phyloP scores from a whole-genome alignment of 352 stramenopile species.

The Phytophthora chlamydospora region DNA sequence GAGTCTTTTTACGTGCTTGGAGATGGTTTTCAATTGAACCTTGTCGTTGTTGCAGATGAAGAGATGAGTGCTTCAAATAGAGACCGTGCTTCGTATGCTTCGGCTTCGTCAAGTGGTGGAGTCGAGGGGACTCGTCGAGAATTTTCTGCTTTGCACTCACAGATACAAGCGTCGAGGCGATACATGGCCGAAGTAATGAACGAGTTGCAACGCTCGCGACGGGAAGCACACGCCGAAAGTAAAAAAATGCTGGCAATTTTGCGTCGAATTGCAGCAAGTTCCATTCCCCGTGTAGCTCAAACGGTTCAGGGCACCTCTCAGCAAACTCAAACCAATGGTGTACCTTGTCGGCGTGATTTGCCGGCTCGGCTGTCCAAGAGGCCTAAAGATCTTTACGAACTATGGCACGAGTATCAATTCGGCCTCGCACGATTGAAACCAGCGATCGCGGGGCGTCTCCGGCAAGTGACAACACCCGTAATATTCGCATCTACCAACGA shows the following conservation, averaged over 20 bases:
- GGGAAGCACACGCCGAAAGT: neutral
- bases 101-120: neutral
- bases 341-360: neutral
- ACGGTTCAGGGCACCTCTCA: too few relatives aligned
- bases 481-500: too few relatives aligned
- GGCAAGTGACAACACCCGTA: too few relatives aligned
- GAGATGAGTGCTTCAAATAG: too few relatives aligned
- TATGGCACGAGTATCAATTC: constrained; percentile 19
- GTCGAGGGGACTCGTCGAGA: neutral
- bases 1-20: constrained; percentile 5
- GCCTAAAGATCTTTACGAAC: constrained; percentile 8
- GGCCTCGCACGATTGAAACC: neutral
- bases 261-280: neutral
- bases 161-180: neutral
- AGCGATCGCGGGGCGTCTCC: too few relatives aligned
- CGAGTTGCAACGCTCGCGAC: neutral
- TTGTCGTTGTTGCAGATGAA: neutral
- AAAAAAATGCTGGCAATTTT: neutral
- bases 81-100: too few relatives aligned
- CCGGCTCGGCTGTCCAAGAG: constrained; percentile 4
- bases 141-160: constrained; percentile 10
- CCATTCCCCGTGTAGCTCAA: too few relatives aligned
- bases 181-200: constrained; percentile 4
- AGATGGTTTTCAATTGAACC: constrained; percentile 11
- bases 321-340: too few relatives aligned